phyloP scores from a whole-genome alignment of 345 rosid species.

The Eutrema heterophyllum region DNA sequence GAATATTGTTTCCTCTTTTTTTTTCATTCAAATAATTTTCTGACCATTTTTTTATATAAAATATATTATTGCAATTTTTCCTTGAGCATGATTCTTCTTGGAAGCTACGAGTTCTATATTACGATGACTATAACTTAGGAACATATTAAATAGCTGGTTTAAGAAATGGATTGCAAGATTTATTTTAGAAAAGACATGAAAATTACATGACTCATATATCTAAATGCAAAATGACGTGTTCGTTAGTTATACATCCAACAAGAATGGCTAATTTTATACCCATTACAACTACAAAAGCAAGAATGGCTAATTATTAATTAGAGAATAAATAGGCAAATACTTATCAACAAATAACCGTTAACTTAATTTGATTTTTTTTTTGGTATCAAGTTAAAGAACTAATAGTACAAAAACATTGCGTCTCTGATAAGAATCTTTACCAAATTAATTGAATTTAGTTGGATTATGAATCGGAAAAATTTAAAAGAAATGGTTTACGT shows the following conservation, averaged over 20 bases:
- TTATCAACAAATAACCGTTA: constrained; percentile 22
- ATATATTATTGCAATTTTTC: not conserved
- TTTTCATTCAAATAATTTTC: not conserved
- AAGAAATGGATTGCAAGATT: not conserved
- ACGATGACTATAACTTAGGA: not conserved
- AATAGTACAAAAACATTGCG: constrained; percentile 6
- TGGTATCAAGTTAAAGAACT: not conserved
- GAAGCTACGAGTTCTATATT: not conserved
- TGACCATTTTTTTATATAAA: not conserved
- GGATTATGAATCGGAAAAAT: constrained; percentile 16
- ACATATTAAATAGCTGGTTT: not conserved
- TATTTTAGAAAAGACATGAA: not conserved
- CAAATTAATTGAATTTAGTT: constrained; percentile 22
- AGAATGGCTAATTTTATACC: not conserved
- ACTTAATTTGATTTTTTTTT: not conserved
- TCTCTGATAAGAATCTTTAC: not conserved
- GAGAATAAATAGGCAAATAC: not conserved
- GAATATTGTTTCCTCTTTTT: no score
- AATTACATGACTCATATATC: constrained; percentile 10
- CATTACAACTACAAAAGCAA: not conserved
- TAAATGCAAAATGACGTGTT: not conserved
- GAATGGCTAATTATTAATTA: not conserved
- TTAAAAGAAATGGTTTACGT: constrained; percentile 21
- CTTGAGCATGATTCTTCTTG: not conserved
- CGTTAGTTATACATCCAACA: constrained; percentile 12